phyloP scores from a whole-genome alignment of 1,284 basidiomycete species.

The Lignosus rhinocerotis region DNA sequence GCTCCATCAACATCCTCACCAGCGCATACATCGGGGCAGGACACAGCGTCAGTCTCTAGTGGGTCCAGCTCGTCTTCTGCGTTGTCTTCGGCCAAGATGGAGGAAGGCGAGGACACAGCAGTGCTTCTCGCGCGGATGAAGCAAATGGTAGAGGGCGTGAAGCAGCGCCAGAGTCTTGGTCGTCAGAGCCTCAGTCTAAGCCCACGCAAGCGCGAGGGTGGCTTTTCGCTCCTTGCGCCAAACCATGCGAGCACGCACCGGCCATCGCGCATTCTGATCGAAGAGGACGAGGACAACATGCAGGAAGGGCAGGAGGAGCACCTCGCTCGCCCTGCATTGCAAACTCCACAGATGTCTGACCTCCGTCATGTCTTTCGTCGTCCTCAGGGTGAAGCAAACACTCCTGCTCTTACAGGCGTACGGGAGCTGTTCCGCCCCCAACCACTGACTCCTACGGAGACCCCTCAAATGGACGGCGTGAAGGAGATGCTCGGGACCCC shows the following conservation, averaged over 20 bases:
- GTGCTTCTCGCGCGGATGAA: conserved; percentile 61
- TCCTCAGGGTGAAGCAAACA: conserved; percentile 26
- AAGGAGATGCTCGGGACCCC: conserved; percentile 39
- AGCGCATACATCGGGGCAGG: conserved; percentile 4
- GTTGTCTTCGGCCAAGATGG: conserved; percentile 15
- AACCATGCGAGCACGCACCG: conserved; percentile 16
- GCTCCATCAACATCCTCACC: conserved; percentile 2
- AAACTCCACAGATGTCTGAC: conserved; percentile 21
- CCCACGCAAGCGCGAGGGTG: conserved; percentile 27
- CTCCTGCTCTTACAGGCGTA: conserved; percentile 36
- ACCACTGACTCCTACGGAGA: conserved; percentile 20
- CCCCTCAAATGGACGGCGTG: conserved; percentile 39
- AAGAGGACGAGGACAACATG: conserved; percentile 21
- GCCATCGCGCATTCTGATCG: conserved; percentile 18
- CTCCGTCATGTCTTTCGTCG: conserved; percentile 21
- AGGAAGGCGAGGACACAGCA: conserved; percentile 45
- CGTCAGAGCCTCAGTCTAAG: conserved; percentile 21
- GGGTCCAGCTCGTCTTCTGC: conserved; percentile 1
- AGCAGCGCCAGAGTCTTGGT: conserved; percentile 50
- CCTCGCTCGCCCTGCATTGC: background rate
- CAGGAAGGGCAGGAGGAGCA: conserved; percentile 13
- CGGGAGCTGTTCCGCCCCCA: conserved; percentile 35
- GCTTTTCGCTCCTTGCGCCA: conserved; percentile 35
- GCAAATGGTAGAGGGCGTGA: conserved; percentile 61
- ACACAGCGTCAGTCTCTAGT: conserved; percentile 2